Evolutionary conservation across 139 green algal genomes (phyloP).

Genomic region (Asterochloris sp.): DNA sequence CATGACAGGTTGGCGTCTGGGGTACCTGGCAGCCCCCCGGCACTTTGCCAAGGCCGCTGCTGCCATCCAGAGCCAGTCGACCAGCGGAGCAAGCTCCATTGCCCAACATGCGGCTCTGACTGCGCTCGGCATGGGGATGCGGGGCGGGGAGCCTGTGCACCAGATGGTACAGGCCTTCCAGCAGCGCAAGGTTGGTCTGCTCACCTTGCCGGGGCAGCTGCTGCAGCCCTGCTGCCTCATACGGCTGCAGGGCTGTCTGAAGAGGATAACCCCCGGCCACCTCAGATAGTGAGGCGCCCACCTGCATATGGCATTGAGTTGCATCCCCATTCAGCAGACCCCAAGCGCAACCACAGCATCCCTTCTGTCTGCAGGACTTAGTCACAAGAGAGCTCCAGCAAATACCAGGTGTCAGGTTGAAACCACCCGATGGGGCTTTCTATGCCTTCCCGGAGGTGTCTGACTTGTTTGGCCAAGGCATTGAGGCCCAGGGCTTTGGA

Average conservation of each 20-base stretch:
- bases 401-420: constrained; percentile 75
- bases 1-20: constrained; percentile 93
- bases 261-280: too few species aligned
- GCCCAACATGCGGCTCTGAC: constrained; percentile 87
- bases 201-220: not conserved
- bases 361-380: constrained; percentile 50
- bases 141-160: constrained; percentile 66
- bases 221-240: not conserved
- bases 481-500: constrained; percentile 62
- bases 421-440: constrained; percentile 82
- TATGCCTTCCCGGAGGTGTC: constrained; percentile 92
- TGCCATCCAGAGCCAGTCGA: constrained; percentile 90
- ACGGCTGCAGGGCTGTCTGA: not conserved
- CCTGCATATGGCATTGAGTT: not conserved
- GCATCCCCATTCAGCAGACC: not conserved
- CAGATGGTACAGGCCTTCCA: constrained; percentile 86
- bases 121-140: constrained; percentile 75
- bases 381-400: constrained; percentile 58
- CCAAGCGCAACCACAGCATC: not conserved
- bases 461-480: constrained; percentile 68
- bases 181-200: constrained; percentile 30
- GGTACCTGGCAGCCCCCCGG: constrained; percentile 89
- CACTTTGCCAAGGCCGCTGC: constrained; percentile 76
- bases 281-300: not conserved
- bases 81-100: constrained; percentile 60